Evolutionary conservation across 768 basidiomycete genomes (phyloP).

Genomic region (Leucocoprinus sp.): DNA sequence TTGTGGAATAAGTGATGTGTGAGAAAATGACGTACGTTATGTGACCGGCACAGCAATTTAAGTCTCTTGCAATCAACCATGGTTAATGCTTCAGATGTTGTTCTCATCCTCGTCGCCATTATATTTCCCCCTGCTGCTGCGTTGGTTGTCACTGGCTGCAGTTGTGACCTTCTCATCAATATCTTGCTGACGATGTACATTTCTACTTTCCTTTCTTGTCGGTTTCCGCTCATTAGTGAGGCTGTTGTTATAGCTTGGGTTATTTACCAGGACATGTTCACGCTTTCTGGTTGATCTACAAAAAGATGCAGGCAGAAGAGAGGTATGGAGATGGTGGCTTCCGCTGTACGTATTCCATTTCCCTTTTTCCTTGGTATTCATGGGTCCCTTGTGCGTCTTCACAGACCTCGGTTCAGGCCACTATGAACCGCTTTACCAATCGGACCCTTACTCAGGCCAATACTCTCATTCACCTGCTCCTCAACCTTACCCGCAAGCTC

Average conservation of each 20-base stretch:
- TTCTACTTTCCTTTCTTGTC: slow-evolving; percentile 3
- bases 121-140: slow-evolving; percentile 79
- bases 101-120: slow-evolving; percentile 75
- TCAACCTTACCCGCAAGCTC: slow-evolving; percentile 18
- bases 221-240: background rate
- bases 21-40: too few relatives aligned
- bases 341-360: slow-evolving; percentile 47
- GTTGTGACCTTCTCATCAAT: slow-evolving; percentile 83
- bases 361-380: background rate
- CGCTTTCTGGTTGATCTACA: slow-evolving; percentile 87
- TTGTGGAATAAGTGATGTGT: too few relatives aligned
- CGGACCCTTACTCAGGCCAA: slow-evolving; percentile 12
- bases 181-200: slow-evolving; percentile 67
- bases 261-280: slow-evolving; percentile 71
- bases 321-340: slow-evolving; percentile 72
- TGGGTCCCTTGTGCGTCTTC: background rate
- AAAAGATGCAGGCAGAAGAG: slow-evolving; percentile 83
- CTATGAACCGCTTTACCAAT: slow-evolving; percentile 32
- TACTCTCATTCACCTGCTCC: slow-evolving; percentile 6
- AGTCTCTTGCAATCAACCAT: slow-evolving; percentile 22
- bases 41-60: too few relatives aligned
- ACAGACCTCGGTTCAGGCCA: slow-evolving; percentile 34
- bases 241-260: slow-evolving; percentile 44
- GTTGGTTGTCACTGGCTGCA: slow-evolving; percentile 71
- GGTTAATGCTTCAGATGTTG: slow-evolving; percentile 63